Base-by-base conservation (phyloP, 192 early-diverging fungal genomes). In the Phlyctochytrium arcticum region DNA sequence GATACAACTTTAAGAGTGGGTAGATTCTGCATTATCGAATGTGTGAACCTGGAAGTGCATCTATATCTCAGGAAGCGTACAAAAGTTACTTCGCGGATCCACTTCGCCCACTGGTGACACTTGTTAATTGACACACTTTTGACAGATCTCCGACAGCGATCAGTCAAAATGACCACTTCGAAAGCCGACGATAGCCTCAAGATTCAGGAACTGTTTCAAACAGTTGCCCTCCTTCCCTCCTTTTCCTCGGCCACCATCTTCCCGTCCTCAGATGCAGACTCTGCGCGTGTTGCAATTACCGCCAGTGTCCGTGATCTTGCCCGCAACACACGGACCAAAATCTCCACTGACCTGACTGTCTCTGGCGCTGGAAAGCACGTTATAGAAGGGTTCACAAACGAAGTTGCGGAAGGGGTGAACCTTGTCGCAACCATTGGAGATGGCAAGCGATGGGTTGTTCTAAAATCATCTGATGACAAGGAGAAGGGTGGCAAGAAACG, bases 181-280 rank as follows among this genome's bases (percentile, higher is more conserved):
- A n/a, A n/a, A n/a, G n/a, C n/a, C n/a, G n/a, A n/a, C n/a, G n/a
- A n/a, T n/a, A n/a, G n/a, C n/a, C n/a, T n/a, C n/a, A n/a, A n/a
- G n/a, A n/a, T n/a, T n/a, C n/a, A n/a, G n/a, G n/a, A n/a, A n/a
- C n/a, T n/a, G n/a, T n/a, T n/a, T n/a, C n/a, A n/a, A n/a, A n/a
- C n/a, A n/a, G n/a, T n/a, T n/a, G 17, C 64, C 2, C 27, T 39
- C 23, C 31, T 67, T 27, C 65, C 65, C n/a, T 10, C 57, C 31
- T 67, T 59, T 32, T 36, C 57, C 12, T 32, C 65, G 19, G 39
- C 65, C n/a, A 31, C 24, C 2, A 59, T 67, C 48, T 31, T 59
- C 17, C 57, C 65, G 19, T n/a, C n/a, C n/a, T n/a, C n/a, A n/a
- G 35, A 46, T 32, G 34, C 4, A 36, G 57, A 19, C 35, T 27